Percentiles rank a stretch among this genome's conserved stretches.
These are phyloP conservation scores for Ascochyta lentis DNA, from an alignment of 2,329 filamentous ascomycete species.

Conservation along the genomic window DNA sequence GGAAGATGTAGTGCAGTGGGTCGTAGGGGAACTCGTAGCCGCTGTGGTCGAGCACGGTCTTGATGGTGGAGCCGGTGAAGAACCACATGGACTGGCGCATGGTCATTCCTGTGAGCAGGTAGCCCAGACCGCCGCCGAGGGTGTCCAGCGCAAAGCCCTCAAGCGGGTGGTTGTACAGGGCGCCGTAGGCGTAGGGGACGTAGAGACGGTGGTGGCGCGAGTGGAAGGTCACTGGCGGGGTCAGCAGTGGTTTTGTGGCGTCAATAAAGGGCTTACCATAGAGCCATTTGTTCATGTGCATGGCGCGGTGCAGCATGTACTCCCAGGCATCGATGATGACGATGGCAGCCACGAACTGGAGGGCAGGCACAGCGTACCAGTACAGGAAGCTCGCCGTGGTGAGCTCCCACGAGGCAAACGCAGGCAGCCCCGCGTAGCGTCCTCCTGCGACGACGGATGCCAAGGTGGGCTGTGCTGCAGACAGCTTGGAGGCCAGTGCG, in stretches of 20 bases:
- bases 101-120: slow-evolving; percentile 83
- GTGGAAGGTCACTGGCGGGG: slow-evolving; percentile 76
- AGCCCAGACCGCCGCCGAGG: slow-evolving; percentile 81
- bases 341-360: slow-evolving; percentile 80
- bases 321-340: slow-evolving; percentile 93
- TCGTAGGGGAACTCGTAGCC: slow-evolving; percentile 97
- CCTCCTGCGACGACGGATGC: slow-evolving; percentile 81
- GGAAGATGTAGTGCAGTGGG: slow-evolving; percentile 86
- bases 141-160: slow-evolving; percentile 96
- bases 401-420: slow-evolving; percentile 86
- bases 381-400: slow-evolving; percentile 78
- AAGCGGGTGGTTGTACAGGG: slow-evolving; percentile 94
- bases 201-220: slow-evolving; percentile 96
- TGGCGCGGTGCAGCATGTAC: slow-evolving; percentile 93
- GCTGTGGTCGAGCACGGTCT: slow-evolving; percentile 97
- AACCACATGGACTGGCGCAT: slow-evolving; percentile 86
- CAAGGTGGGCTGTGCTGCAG: slow-evolving; percentile 72
- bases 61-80: slow-evolving; percentile 87
- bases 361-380: slow-evolving; percentile 73
- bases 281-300: slow-evolving; percentile 98
- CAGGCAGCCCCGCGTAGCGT: slow-evolving; percentile 76
- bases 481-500: slow-evolving; percentile 76
- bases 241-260: slow-evolving; percentile 14
- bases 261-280: slow-evolving; percentile 71
- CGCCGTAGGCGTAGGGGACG: slow-evolving; percentile 95